Base-by-base conservation (phyloP, 192 early-diverging fungal species). In the Coemansia sp. region DNA sequence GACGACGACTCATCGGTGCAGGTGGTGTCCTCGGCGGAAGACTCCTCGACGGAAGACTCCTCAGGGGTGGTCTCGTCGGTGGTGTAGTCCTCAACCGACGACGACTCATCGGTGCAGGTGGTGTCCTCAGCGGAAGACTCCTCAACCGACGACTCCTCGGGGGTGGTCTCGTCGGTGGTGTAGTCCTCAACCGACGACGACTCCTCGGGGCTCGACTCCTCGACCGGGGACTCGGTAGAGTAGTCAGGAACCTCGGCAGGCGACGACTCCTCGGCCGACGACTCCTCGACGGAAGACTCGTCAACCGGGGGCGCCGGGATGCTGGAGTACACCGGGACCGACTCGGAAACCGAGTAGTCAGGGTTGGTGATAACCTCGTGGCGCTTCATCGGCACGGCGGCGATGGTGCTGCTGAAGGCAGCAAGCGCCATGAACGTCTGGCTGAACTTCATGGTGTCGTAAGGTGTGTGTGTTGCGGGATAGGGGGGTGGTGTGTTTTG, bases 391-490 rank as follows among this genome's bases (percentile, higher is more conserved):
- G 74, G 74, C 12, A 54, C 65, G 21, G 68, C 74, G 16, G 58
- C 45, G 24, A 50, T 58, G 30, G 68, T 43, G 74, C 74, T 77
- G 68, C 74, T 67, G 58, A 77, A 71, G 60, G 74, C 67, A 32
- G 74, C 74, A 53, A 77, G 60, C 47, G 74, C 68, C 65, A 77
- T 64, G 54, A 62, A 71, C 52, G 74, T 69, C 62, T 77, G 74
- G 69, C 70, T 77, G 58, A 77, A 58, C 74, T 77, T 77, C 74
- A 77, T 77, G 46, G 65, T 71, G 64, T 67, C 68, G 74, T 71
- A 51, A 71, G 62, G 48, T 77, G 73, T 65, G 60, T 69, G 56
- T 43, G 53, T 30, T 11, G 35, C 44, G 46, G 46, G 22, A 35
- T 42, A 29, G 30, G 44, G 29, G 61, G 62, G 12, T 60, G 44